These are phyloP conservation scores for Hygrophorus pudorinus DNA, from an alignment of 768 basidiomycete species.

Conservation along the genomic window DNA sequence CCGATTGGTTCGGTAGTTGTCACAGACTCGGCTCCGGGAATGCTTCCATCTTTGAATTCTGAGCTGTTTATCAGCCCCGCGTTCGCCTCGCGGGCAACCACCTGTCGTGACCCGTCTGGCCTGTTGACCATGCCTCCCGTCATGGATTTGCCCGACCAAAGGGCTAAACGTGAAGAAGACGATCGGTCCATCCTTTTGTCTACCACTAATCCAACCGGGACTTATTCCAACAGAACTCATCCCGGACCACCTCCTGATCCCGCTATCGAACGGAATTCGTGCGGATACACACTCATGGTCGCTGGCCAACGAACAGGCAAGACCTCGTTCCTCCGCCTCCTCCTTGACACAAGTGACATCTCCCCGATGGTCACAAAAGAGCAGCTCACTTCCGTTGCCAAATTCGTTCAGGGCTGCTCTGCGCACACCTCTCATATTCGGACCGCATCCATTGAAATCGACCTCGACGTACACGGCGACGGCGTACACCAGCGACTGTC, in stretches of 20 bases:
- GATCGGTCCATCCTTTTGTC: slow-evolving; percentile 12
- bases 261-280: slow-evolving; percentile 20
- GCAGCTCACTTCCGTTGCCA: slow-evolving; percentile 72
- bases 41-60: slow-evolving; percentile 21
- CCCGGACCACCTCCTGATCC: no score
- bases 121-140: slow-evolving; percentile 19
- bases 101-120: slow-evolving; percentile 14
- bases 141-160: slow-evolving; percentile 53
- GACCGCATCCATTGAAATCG: slow-evolving; percentile 62
- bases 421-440: slow-evolving; percentile 67
- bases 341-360: slow-evolving; percentile 72
- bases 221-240: background rate
- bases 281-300: slow-evolving; percentile 56
- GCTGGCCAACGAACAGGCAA: slow-evolving; percentile 67
- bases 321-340: slow-evolving; percentile 77
- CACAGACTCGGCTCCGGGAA: slow-evolving; percentile 34
- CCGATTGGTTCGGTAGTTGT: slow-evolving; percentile 61
- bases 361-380: slow-evolving; percentile 54
- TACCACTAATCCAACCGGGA: background rate
- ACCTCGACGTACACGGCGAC: slow-evolving; percentile 41
- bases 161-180: slow-evolving; percentile 34
- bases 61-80: slow-evolving; percentile 42
- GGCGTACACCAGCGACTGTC: slow-evolving; percentile 39
- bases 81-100: slow-evolving; percentile 53
- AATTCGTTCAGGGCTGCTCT: slow-evolving; percentile 69